These are phyloP conservation scores for Fraxinus angustifolia DNA, from an alignment of 305 asterid genomes.

Conservation along the genomic window DNA sequence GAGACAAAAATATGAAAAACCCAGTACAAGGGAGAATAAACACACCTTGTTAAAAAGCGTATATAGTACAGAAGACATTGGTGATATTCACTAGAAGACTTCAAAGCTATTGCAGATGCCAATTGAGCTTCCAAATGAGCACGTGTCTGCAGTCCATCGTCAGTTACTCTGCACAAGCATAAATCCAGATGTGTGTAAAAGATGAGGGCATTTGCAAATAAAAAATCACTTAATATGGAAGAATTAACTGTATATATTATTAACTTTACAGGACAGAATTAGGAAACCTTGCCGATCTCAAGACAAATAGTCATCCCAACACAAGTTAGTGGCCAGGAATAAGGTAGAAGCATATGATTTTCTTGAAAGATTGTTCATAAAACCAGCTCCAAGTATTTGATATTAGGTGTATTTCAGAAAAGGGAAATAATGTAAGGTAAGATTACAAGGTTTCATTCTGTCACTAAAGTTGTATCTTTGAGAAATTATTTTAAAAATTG, in stretches of 20 bases:
- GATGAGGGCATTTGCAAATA: neutral
- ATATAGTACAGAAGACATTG: conserved; percentile 80
- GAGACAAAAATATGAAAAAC: neutral
- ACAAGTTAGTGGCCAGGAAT: neutral
- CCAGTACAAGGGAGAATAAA: conserved; percentile 10
- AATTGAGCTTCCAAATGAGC: conserved; percentile 95
- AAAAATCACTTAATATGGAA: neutral
- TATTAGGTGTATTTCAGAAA: neutral
- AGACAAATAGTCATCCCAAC: conserved; percentile 13
- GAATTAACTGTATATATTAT: neutral
- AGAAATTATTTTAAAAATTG: neutral
- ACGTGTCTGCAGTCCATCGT: conserved; percentile 89
- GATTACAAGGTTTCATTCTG: neutral
- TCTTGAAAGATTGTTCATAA: neutral
- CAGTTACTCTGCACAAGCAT: conserved; percentile 65
- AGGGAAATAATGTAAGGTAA: neutral
- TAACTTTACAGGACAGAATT: neutral
- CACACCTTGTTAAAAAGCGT: conserved; percentile 88
- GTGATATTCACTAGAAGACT: conserved; percentile 79
- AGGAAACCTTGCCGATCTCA: neutral
- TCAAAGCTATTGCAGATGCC: conserved; percentile 82
- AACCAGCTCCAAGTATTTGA: neutral
- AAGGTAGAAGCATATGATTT: neutral
- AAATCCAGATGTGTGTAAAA: conserved; percentile 17
- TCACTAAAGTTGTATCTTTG: neutral